Conservation (phyloP, 176 grass and related monocot species). For the Ananas comosus region DNA sequence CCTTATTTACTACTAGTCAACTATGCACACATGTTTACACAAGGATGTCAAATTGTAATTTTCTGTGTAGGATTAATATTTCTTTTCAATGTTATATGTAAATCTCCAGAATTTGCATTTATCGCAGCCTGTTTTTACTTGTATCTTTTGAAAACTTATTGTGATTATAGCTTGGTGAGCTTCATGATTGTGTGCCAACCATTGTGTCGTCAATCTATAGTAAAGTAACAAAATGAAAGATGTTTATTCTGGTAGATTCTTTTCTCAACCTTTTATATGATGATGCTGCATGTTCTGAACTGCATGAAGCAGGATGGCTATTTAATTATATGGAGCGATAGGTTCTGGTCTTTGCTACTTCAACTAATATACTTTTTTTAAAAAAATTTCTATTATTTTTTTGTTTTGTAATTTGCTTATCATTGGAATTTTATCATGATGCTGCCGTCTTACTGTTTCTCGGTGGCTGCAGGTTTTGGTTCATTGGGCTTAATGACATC, state of each 20-base stretch:
- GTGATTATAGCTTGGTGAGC: not conserved
- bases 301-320: not conserved
- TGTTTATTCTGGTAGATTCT: too few species aligned
- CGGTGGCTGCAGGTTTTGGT: conserved; percentile 74
- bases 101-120: too few species aligned
- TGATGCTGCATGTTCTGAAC: too few species aligned
- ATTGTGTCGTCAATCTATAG: not conserved
- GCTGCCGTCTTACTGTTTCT: conserved; percentile 11
- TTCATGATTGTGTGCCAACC: not conserved
- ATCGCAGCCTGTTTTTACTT: not conserved
- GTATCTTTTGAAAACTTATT: not conserved
- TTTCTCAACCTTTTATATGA: too few species aligned
- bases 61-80: too few species aligned
- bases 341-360: not conserved
- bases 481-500: conserved; percentile 91
- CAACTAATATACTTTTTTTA: not conserved
- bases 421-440: not conserved
- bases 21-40: too few species aligned
- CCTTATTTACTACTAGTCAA: too few species aligned
- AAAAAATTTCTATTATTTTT: not conserved
- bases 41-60: too few species aligned
- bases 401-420: not conserved
- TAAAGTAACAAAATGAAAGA: conserved; percentile 1
- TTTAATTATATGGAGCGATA: not conserved
- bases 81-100: too few species aligned